Base-by-base conservation (phyloP, 768 basidiomycete species). In the Pulveroboletus sp. region DNA sequence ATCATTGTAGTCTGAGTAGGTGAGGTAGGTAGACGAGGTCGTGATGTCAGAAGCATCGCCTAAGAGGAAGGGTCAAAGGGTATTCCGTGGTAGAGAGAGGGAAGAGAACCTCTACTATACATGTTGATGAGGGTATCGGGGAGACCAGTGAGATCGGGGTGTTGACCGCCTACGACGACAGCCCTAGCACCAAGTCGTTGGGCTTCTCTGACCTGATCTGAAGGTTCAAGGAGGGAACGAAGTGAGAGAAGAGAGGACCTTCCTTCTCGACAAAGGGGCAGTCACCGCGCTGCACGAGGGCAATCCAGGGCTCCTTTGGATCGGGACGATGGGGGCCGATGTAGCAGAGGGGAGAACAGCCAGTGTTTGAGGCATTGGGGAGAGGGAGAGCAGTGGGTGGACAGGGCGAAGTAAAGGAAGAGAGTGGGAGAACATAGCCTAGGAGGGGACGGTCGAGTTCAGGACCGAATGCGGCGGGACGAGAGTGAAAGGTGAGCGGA, bases 221-320 rank as follows among this genome's bases (percentile, higher is more conserved):
- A 3, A 41, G 2, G 26, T 35, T 47, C 6, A 54, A 40, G 26
- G 27, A 24, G 14, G 5, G 33, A 21, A 6, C 31, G 0, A 1
- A 15, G 15, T 1, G 42, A 60, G 73, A 73, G 21, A 24, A 8
- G 3, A 74, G 74, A 49, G 63, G 66, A 26, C 74, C 52, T 26
- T 76, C 90, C 74, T 98, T 98, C 60, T 83, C 85, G 10, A 89
- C 85, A 63, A 98, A 98, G 51, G 92, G 83, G 66, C 95, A 98
- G 46, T 81, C 71, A 2, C 94, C 94, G 36, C 95, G 75, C 66
- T 95, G 87, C 0, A 96, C 85, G 43, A 97, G 77, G 0, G 92
- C 95, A 64, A 97, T 89, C 87, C 91, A 94, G 9, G 82, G 73
- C 49, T 91, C 89, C 11, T 76, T 73, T 18, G 69, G 72, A 49